A percentile compares a stretch with the other conserved stretches of the same genome.
These are phyloP conservation scores for Pseudogymnoascus sp. DNA, from an alignment of 2,329 filamentous ascomycete species.

Conservation along the genomic window DNA sequence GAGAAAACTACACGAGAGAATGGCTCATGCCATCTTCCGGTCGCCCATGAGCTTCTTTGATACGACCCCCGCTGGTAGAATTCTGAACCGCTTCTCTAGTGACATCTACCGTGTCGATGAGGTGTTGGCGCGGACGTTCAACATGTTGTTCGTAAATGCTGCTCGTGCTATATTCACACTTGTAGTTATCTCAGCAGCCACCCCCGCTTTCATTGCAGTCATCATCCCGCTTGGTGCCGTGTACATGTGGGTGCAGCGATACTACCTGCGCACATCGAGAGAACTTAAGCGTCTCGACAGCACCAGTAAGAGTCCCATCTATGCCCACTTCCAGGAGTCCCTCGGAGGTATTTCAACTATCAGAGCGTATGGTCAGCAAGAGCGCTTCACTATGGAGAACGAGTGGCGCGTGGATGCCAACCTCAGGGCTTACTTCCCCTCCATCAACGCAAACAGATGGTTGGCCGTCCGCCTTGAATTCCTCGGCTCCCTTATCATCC, in stretches of 20 bases:
- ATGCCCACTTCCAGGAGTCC: constrained; percentile 96
- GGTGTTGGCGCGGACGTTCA: constrained; percentile 92
- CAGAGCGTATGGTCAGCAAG: constrained; percentile 84
- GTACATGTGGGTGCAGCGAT: constrained; percentile 91
- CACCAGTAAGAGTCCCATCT: constrained; percentile 91
- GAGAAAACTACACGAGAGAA: constrained; percentile 90
- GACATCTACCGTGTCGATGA: constrained; percentile 82
- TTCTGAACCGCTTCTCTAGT: constrained; percentile 90
- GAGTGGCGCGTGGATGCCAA: constrained; percentile 97
- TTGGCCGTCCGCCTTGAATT: constrained; percentile 92
- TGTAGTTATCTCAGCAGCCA: constrained; percentile 73
- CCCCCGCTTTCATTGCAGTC: constrained; percentile 71
- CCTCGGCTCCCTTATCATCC: constrained; percentile 88
- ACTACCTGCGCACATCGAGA: constrained; percentile 92
- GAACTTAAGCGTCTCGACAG: constrained; percentile 95
- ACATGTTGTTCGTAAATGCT: constrained; percentile 82
- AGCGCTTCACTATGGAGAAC: constrained; percentile 84
- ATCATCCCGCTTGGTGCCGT: constrained; percentile 74
- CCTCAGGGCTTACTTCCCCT: constrained; percentile 88
- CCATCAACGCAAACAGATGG: constrained; percentile 91
- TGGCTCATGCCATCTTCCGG: constrained; percentile 95
- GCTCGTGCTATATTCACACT: constrained; percentile 77
- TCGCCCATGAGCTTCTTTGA: constrained; percentile 99
- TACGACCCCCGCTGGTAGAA: constrained; percentile 91
- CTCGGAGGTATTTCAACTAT: constrained; percentile 92